phyloP scores from a whole-genome alignment of 23 red algal genomes.

The Cyanidioschyzon merolae region DNA sequence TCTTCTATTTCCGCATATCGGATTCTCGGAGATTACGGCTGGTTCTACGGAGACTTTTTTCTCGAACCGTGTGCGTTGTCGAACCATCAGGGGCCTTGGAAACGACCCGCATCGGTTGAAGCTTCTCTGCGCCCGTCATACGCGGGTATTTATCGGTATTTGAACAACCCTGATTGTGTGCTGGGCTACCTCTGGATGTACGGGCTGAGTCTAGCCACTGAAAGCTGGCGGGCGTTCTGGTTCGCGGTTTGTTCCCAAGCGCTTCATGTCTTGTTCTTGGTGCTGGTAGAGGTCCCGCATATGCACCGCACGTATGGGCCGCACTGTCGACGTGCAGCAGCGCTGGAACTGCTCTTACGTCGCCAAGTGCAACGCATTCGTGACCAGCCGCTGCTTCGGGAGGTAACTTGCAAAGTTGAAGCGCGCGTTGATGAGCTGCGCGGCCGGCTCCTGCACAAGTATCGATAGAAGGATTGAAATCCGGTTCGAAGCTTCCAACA shows the following conservation, averaged over 20 bases:
- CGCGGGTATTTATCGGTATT: conserved; percentile 66
- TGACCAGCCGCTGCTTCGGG: neutral
- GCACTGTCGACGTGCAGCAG: conserved; percentile 22
- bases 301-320: conserved; percentile 41
- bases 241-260: conserved; percentile 52
- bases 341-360: conserved; percentile 19
- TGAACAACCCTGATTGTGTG: conserved; percentile 69
- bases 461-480: too few relatives aligned
- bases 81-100: neutral
- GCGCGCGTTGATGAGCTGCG: conserved; percentile 9
- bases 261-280: conserved; percentile 49
- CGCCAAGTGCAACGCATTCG: conserved; percentile 11
- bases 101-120: neutral
- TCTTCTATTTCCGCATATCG: conserved; percentile 35
- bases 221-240: conserved; percentile 46
- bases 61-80: conserved; percentile 26
- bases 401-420: conserved; percentile 3
- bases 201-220: conserved; percentile 47
- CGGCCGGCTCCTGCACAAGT: neutral
- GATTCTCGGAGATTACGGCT: conserved; percentile 54
- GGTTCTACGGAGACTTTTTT: conserved; percentile 95
- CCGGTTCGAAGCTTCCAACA: too few relatives aligned
- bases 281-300: conserved; percentile 53
- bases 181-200: conserved; percentile 69
- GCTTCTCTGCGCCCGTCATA: conserved; percentile 22